Percentiles rank a stretch among this genome's conserved stretches.
These are phyloP conservation scores for Exophiala aquamarina DNA, from an alignment of 2,329 filamentous ascomycete species.

Conservation along the genomic window DNA sequence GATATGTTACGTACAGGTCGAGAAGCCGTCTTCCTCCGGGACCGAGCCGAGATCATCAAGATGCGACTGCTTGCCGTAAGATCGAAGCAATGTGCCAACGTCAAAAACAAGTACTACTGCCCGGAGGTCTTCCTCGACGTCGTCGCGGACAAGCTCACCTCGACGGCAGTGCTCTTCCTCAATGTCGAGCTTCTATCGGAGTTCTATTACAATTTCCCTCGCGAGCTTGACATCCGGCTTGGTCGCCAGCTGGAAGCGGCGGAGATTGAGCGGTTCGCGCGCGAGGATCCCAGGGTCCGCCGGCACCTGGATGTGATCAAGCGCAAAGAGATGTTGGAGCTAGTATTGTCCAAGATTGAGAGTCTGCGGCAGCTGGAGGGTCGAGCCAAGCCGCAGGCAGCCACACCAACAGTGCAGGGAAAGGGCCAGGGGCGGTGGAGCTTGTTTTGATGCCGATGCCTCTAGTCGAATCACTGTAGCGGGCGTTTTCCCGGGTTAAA, in stretches of 20 bases:
- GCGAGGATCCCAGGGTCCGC: slow-evolving; percentile 87
- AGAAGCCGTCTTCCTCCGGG: slow-evolving; percentile 90
- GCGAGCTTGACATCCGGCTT: slow-evolving; percentile 83
- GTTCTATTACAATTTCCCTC: slow-evolving; percentile 96
- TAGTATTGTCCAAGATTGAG: slow-evolving; percentile 95
- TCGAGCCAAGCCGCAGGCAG: slow-evolving; percentile 58
- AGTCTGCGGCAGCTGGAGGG: slow-evolving; percentile 80
- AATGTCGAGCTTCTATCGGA: slow-evolving; percentile 96
- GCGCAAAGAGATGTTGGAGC: slow-evolving; percentile 86
- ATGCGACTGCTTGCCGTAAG: slow-evolving; percentile 87
- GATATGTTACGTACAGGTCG: slow-evolving; percentile 63
- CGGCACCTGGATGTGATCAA: slow-evolving; percentile 88
- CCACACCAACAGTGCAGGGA: slow-evolving; percentile 34
- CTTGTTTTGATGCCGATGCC: slow-evolving; percentile 38
- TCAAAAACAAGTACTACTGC: slow-evolving; percentile 93
- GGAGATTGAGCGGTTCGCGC: slow-evolving; percentile 85
- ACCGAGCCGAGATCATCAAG: slow-evolving; percentile 84
- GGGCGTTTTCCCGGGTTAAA: slow-evolving; percentile 13
- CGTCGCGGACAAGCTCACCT: slow-evolving; percentile 89
- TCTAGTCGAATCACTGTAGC: slow-evolving; percentile 9
- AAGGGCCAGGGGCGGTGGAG: slow-evolving; percentile 44
- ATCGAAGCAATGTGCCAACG: slow-evolving; percentile 80
- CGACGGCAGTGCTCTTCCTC: slow-evolving; percentile 92
- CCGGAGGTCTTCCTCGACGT: slow-evolving; percentile 98
- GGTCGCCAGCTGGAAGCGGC: slow-evolving; percentile 75